phyloP scores from a whole-genome alignment of 169 alveolate genomes.

The Cryptosporidium sp. region DNA sequence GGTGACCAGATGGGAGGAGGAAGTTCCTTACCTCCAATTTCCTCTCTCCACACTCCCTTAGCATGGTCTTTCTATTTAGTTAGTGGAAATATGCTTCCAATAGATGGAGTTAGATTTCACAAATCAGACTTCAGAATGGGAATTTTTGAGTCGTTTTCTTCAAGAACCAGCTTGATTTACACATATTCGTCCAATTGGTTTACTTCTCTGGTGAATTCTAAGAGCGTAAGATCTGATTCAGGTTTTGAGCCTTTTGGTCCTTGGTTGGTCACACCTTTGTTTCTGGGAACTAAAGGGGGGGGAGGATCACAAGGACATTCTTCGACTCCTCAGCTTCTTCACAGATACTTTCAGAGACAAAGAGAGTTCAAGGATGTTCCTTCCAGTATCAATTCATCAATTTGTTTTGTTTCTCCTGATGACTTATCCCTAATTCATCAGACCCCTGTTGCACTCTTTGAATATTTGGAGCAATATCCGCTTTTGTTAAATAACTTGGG shows the following conservation, averaged over 20 bases:
- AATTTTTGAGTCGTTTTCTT: conserved; percentile 44
- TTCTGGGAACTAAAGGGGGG: conserved; percentile 14
- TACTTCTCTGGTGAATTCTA: conserved; percentile 27
- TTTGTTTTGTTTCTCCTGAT: conserved; percentile 80
- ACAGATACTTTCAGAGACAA: conserved; percentile 58
- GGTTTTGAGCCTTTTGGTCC: conserved; percentile 73
- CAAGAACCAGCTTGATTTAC: conserved; percentile 40
- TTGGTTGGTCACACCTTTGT: conserved; percentile 47
- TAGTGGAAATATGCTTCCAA: conserved; percentile 81
- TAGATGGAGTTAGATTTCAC: conserved; percentile 87
- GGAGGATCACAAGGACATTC: conserved; percentile 23
- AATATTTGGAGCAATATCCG: conserved; percentile 87
- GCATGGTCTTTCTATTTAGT: conserved; percentile 70
- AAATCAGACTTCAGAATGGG: conserved; percentile 83
- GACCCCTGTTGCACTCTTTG: conserved; percentile 85
- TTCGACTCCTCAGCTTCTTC: conserved; percentile 49
- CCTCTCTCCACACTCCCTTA: conserved; percentile 54
- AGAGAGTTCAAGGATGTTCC: conserved; percentile 73
- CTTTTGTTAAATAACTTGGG: conserved; percentile 84
- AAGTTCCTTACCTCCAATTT: conserved; percentile 74
- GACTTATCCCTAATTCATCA: conserved; percentile 85
- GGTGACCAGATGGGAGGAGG: conserved; percentile 79
- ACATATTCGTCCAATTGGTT: conserved; percentile 19
- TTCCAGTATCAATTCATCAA: conserved; percentile 76
- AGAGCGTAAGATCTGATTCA: background rate